Evolutionary conservation across 2,329 filamentous ascomycete species (phyloP).

Genomic region (Fusarium odoratissimum): DNA sequence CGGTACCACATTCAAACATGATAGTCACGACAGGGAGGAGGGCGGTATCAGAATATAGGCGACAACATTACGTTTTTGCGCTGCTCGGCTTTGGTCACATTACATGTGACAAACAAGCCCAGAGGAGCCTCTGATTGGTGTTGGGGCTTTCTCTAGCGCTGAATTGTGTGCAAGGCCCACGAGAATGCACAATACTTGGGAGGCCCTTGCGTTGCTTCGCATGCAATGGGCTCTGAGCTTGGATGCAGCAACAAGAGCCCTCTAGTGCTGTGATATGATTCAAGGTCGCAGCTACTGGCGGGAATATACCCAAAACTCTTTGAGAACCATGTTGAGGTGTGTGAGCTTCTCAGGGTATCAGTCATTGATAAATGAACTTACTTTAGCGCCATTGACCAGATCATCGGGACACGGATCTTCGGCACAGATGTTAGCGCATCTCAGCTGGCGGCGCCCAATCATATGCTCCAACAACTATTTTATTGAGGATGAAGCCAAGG

Average conservation of each 20-base stretch:
- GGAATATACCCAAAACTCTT: neutral
- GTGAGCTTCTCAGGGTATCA: neutral
- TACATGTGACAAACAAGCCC: too few relatives aligned
- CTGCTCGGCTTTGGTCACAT: too few relatives aligned
- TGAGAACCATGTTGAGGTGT: neutral
- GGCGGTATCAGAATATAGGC: too few relatives aligned
- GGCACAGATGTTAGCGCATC: neutral
- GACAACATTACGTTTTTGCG: too few relatives aligned
- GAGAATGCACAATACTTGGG: accelerated
- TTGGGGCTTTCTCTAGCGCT: neutral
- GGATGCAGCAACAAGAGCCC: accelerated
- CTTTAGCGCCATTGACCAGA: neutral
- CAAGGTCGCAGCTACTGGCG: neutral
- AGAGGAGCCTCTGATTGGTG: too few relatives aligned
- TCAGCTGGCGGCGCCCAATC: neutral
- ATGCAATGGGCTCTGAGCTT: neutral
- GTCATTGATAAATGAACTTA: neutral
- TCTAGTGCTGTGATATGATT: accelerated
- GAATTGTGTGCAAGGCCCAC: accelerated
- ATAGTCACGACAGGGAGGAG: accelerated
- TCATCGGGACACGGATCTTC: neutral
- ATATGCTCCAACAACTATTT: accelerated
- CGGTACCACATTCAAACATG: too few relatives aligned
- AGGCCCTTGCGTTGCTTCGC: accelerated
- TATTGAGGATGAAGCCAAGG: neutral